Evolutionary conservation across 164 flowering plant species (phyloP).

Genomic region (Vitis riparia): DNA sequence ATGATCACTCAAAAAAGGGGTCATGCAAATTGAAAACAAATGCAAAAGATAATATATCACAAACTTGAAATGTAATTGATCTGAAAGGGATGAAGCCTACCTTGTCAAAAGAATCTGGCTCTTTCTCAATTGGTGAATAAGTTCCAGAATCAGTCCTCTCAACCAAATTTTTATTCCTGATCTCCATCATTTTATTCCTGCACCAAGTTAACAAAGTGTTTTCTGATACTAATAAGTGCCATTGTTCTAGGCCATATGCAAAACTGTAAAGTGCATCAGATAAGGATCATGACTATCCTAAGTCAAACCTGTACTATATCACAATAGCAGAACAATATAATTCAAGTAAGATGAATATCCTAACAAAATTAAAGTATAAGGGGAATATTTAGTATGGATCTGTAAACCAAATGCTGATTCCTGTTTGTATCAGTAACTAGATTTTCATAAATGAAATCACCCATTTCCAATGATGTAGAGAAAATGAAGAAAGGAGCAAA

Average conservation of each 20-base stretch:
- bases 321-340: background rate
- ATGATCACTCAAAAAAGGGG: too few species aligned
- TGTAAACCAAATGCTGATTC: background rate
- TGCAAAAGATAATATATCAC: background rate
- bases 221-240: background rate
- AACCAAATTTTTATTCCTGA: constrained; percentile 14
- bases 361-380: background rate
- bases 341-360: background rate
- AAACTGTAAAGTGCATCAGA: background rate
- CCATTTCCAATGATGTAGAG: too few species aligned
- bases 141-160: constrained; percentile 27
- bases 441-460: background rate
- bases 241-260: background rate
- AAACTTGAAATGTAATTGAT: background rate
- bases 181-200: constrained; percentile 42
- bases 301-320: background rate
- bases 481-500: too few species aligned
- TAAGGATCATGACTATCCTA: background rate
- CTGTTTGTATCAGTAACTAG: background rate
- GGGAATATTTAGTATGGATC: background rate
- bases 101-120: constrained; percentile 77
- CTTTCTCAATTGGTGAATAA: constrained; percentile 29
- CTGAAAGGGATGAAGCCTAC: constrained; percentile 23
- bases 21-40: too few species aligned
- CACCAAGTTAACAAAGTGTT: constrained; percentile 10